These are phyloP conservation scores for Echinosophora koreensis DNA, from an alignment of 306 rosid genomes.

Conservation along the genomic window DNA sequence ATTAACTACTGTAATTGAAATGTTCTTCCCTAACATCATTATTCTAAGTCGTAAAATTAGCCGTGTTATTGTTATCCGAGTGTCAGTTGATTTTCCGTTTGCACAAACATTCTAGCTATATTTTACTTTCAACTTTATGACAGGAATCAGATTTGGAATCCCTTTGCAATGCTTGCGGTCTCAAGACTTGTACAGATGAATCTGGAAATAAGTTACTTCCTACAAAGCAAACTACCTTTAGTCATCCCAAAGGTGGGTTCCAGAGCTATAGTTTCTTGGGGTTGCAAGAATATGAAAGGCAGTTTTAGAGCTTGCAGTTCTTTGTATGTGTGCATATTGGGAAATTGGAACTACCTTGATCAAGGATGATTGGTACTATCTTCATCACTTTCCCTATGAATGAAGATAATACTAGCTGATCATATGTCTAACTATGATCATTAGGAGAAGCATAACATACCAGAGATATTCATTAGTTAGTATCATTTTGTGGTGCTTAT, in stretches of 20 bases:
- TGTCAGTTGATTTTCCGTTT: constrained; percentile 6
- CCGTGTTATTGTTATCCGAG: constrained; percentile 3
- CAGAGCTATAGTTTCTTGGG: constrained; percentile 62
- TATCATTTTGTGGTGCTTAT: neutral
- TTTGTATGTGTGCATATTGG: neutral
- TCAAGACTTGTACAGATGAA: constrained; percentile 64
- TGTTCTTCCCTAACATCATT: neutral
- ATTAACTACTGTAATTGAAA: neutral
- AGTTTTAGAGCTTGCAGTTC: constrained; percentile 26
- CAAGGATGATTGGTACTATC: neutral
- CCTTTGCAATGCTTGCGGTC: constrained; percentile 77
- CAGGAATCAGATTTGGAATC: constrained; percentile 82
- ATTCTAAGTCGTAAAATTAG: neutral
- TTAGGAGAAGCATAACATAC: neutral
- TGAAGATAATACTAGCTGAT: neutral
- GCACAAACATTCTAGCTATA: neutral
- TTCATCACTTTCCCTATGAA: constrained; percentile 17
- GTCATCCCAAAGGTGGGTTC: constrained; percentile 66
- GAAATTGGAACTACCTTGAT: constrained; percentile 27
- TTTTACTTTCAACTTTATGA: constrained; percentile 3
- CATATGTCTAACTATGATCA: neutral
- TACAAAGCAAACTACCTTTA: constrained; percentile 77
- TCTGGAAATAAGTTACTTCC: constrained; percentile 71
- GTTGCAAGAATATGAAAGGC: constrained; percentile 58
- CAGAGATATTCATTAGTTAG: neutral